Evolutionary conservation across 2,329 filamentous ascomycete species (phyloP).

Genomic region (Mycosphaerella sp.): DNA sequence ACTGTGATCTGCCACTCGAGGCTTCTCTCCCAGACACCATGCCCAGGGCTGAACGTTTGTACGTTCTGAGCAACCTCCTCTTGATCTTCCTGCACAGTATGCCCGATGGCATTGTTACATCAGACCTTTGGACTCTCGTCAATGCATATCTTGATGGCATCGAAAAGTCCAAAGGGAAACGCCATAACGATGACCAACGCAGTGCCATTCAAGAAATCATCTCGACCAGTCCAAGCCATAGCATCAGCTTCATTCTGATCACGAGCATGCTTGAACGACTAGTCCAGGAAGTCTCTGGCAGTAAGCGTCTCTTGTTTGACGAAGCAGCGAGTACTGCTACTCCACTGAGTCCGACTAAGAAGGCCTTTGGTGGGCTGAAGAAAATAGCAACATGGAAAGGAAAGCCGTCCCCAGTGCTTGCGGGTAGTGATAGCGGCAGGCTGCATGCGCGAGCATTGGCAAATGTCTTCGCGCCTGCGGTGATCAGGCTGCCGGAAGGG

Average conservation of each 20-base stretch:
- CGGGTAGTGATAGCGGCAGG: neutral
- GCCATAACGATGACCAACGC: slow-evolving; percentile 50
- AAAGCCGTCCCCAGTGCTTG: slow-evolving; percentile 46
- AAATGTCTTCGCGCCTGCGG: slow-evolving; percentile 56
- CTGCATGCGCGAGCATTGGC: slow-evolving; percentile 50
- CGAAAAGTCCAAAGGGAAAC: slow-evolving; percentile 42
- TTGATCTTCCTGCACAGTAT: slow-evolving; percentile 68
- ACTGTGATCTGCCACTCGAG: slow-evolving; percentile 58
- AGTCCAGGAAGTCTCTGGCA: slow-evolving; percentile 41
- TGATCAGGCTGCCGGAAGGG: slow-evolving; percentile 49
- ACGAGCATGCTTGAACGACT: slow-evolving; percentile 66
- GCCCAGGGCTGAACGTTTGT: slow-evolving; percentile 61
- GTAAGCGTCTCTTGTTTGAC: slow-evolving; percentile 12
- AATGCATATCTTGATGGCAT: slow-evolving; percentile 51
- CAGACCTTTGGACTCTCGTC: slow-evolving; percentile 62
- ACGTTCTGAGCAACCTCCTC: slow-evolving; percentile 65
- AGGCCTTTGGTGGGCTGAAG: slow-evolving; percentile 28
- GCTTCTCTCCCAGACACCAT: slow-evolving; percentile 58
- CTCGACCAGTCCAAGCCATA: slow-evolving; percentile 65
- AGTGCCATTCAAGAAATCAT: slow-evolving; percentile 66
- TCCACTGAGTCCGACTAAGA: slow-evolving; percentile 33
- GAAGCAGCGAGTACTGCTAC: slow-evolving; percentile 19
- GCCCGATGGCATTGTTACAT: slow-evolving; percentile 70
- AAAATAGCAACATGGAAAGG: slow-evolving; percentile 36
- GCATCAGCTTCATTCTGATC: slow-evolving; percentile 83